phyloP scores from a whole-genome alignment of 306 rosid genomes.

The Cicer yamashitae region DNA sequence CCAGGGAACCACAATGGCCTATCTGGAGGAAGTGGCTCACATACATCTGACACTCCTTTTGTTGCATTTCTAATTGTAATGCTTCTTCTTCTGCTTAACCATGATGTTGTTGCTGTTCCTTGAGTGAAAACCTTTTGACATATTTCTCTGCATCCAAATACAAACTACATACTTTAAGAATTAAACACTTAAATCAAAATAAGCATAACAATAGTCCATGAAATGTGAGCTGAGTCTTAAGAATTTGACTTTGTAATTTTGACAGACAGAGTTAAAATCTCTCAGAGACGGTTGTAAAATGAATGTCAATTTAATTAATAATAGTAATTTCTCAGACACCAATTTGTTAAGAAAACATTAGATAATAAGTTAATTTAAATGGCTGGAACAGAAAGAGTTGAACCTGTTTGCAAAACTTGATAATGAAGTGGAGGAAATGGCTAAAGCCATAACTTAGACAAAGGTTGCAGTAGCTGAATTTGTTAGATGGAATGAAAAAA shows the following conservation, averaged over 20 bases:
- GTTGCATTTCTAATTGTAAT: slow-evolving; percentile 51
- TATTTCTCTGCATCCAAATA: slow-evolving; percentile 53
- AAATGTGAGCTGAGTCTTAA: no score
- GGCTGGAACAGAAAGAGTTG: background rate
- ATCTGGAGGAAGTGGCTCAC: slow-evolving; percentile 89
- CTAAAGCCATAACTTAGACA: slow-evolving; percentile 63
- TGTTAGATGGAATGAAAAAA: slow-evolving; percentile 27
- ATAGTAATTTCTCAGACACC: no score
- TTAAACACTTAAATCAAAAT: background rate
- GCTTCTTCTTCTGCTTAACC: slow-evolving; percentile 40
- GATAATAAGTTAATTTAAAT: background rate
- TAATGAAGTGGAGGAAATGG: slow-evolving; percentile 68
- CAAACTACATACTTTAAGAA: slow-evolving; percentile 8
- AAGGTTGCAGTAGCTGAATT: slow-evolving; percentile 8
- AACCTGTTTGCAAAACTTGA: slow-evolving; percentile 68
- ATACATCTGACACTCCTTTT: slow-evolving; percentile 77
- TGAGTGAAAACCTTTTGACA: slow-evolving; percentile 33
- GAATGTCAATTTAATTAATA: no score
- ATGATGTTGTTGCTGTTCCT: slow-evolving; percentile 45
- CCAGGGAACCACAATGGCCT: slow-evolving; percentile 95
- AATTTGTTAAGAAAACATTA: no score
- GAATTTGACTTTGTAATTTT: no score
- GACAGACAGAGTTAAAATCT: no score
- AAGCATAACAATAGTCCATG: background rate
- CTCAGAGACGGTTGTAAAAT: no score